Evolutionary conservation across 2,329 filamentous ascomycete species (phyloP), one percentile per base, ranked within the genome.

Genomic region (Botrytis medusae): DNA sequence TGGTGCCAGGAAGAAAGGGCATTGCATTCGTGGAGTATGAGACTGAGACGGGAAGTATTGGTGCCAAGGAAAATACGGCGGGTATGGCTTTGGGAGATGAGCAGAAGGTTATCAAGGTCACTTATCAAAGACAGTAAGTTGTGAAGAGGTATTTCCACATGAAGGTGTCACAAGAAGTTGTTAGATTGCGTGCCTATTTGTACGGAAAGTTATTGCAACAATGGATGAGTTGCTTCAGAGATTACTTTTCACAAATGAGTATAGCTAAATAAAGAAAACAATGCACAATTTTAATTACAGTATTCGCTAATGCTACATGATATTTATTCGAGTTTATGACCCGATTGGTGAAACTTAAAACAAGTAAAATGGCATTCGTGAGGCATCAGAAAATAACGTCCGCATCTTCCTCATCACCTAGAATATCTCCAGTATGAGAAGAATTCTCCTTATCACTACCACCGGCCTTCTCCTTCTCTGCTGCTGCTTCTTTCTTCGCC

Each of bases 11-110:
- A 44, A 87, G 95, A 69, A 91, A 90, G 76, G 94, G 94, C 4
- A 95, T 99, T 82, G 96, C 94, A 0, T 99, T 99, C 82, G 94
- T 98, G 74, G 96, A 99, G 83, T 99, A 98, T 84, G 94, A 97
- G 79, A 91, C 89, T 77, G 94, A 98, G 84, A 88, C 91, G 65
- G 94, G 93, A 60, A 95, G 96, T 42, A 97, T 97, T 79, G 91
- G 90, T 72, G 96, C 96, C 29, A 98, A 97, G 87, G 95, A 98
- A 86, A 94, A 92, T 76, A 97, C 94, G 46, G 92, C 93, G 20
- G 94, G 94, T 34, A 95, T 96, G 89, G 86, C 89, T 37, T 85
- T 99, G 78, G 92, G 91, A 71, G 90, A 90, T 29, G 90, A 90
- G 63, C 88, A 88, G 77, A 93, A 94, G 84, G 86, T 90, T 12